Conservation (phyloP, 108 stramenopile genomes). For the Skeletonema potamos region DNA sequence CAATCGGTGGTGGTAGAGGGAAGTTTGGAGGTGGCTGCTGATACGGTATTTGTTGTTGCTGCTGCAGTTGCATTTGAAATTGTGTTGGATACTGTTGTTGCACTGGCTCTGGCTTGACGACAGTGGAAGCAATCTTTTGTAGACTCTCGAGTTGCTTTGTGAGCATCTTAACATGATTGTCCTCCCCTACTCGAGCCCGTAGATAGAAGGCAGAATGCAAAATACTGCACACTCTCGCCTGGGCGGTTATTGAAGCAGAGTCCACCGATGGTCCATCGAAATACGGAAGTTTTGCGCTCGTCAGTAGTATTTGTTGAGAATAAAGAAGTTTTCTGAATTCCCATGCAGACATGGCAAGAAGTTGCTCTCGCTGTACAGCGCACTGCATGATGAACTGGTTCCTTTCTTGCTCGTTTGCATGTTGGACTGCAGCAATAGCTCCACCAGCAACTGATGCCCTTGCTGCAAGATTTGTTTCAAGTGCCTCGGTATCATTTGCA, state of each 20-base stretch:
- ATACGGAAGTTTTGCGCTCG: constrained; percentile 66
- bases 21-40: constrained; percentile 17
- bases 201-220: constrained; percentile 87
- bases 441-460: constrained; percentile 74
- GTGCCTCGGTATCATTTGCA: constrained; percentile 33
- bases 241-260: constrained; percentile 48
- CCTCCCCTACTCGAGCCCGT: constrained; percentile 66
- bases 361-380: constrained; percentile 55
- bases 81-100: constrained; percentile 8
- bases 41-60: constrained; percentile 24
- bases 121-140: constrained; percentile 30
- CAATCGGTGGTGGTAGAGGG: constrained; percentile 10
- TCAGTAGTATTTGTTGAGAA: constrained; percentile 66
- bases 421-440: constrained; percentile 57
- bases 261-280: constrained; percentile 86
- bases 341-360: constrained; percentile 64
- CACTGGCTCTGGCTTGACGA: constrained; percentile 11
- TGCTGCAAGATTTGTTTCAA: constrained; percentile 58
- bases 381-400: constrained; percentile 57
- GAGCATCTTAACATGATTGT: constrained; percentile 67
- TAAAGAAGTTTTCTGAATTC: constrained; percentile 74
- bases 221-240: constrained; percentile 75
- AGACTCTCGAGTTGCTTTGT: constrained; percentile 65
- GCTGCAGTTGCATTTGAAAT: constrained; percentile 19
- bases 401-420: constrained; percentile 70